These are phyloP conservation scores for Saccharomycopsis sp. DNA, from an alignment of 805 yeast species.

Conservation along the genomic window DNA sequence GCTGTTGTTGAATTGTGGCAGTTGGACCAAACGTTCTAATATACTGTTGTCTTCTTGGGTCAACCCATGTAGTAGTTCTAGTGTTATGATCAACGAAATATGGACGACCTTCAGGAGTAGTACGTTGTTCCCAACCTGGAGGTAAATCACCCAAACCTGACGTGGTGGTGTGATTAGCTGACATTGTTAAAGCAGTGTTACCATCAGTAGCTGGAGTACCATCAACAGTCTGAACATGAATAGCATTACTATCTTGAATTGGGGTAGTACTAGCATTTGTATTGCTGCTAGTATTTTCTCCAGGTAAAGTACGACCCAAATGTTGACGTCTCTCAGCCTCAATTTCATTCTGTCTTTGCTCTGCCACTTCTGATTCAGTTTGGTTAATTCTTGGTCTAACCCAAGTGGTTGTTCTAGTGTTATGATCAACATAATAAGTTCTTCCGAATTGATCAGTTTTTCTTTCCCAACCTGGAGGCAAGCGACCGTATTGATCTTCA, in stretches of 20 bases:
- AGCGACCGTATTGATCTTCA: constrained; percentile 93
- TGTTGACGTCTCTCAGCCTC: constrained; percentile 90
- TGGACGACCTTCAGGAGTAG: constrained; percentile 96
- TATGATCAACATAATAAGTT: constrained; percentile 96
- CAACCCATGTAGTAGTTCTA: constrained; percentile 99
- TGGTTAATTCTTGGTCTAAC: constrained; percentile 85
- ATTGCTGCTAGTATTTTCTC: no score
- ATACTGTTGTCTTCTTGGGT: constrained; percentile 97
- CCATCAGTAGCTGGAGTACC: constrained; percentile 36
- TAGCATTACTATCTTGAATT: constrained; percentile 36
- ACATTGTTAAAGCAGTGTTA: constrained; percentile 60
- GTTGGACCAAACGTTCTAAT: constrained; percentile 88
- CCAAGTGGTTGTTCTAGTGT: constrained; percentile 98
- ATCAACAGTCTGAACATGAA: constrained; percentile 30
- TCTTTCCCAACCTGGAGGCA: constrained; percentile 99
- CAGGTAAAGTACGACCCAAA: constrained; percentile 85
- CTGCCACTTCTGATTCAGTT: constrained; percentile 61
- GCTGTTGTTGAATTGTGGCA: constrained; percentile 91
- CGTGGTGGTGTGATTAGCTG: constrained; percentile 75
- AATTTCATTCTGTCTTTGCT: constrained; percentile 37
- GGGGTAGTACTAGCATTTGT: constrained; percentile 43
- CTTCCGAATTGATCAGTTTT: constrained; percentile 96
- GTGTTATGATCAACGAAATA: constrained; percentile 98
- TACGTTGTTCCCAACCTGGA: constrained; percentile 98
- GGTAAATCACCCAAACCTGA: constrained; percentile 96